Base-by-base conservation (phyloP, 2,329 filamentous ascomycete species). In the Exophiala aquamarina region DNA sequence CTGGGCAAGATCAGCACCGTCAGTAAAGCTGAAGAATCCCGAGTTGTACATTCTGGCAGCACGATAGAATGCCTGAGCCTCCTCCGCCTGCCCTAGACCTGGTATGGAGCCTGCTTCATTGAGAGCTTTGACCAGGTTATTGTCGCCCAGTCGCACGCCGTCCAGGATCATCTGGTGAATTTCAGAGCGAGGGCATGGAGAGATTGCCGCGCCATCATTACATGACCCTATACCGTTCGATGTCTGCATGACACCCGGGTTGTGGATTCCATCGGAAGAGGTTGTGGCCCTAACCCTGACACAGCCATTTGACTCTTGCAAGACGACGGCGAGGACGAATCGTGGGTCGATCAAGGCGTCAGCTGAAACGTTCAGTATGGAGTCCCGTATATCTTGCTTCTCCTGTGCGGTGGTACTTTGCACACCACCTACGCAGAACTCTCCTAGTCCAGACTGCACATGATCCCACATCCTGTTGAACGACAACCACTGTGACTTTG, bases 291-390 rank as follows among this genome's bases (percentile, higher is more conserved):
- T 37, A n/a, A 59, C 61, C 10, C 59, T 56, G 31, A 63, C 61
- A 29, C 59, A 61, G 10, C 57, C 58, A 42, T 44, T 48, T 2
- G 60, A 62, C 44, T 67, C 65, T 53, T 67, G 64, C 54, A 65
- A 59, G 10, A 66, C 57, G n/a, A 64, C 54, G 4, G 63, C 64
- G 2, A 67, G 52, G 19, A 65, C 63, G 47, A 65, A 63, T 3
- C 64, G 56, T 26, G 60, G 61, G 43, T 66, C 62, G 7, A 66
- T 56, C 0, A 47, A 34, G 10, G 57, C 51, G 8, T 56, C 41
- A 6, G 48, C 39, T 2, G 62, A 50, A 5, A 63, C 54, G 6
- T 41, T 33, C 21, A 63, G 54, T 21, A 62, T 63, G 7, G 54
- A 46, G 18, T 56, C 47, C 9, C 49, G 49, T 18, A 65, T 49